Conservation (phyloP, 441 rosid genomes). For the Brassica hybrid region DNA sequence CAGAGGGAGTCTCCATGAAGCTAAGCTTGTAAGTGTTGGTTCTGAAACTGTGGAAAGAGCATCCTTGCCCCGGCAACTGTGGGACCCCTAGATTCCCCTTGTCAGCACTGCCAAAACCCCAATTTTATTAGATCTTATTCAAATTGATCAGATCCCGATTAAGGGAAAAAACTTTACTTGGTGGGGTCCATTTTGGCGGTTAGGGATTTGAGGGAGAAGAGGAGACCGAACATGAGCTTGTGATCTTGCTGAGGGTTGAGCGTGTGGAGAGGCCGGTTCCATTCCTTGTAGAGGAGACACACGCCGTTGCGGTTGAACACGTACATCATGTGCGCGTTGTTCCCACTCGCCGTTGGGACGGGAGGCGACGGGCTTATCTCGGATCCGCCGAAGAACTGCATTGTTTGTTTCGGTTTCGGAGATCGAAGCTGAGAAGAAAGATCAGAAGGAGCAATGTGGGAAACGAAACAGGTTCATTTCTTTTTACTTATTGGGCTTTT, state of each 20-base stretch:
- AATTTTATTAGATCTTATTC: too few species aligned
- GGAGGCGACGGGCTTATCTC: slow-evolving; percentile 90
- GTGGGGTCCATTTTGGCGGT: too few species aligned
- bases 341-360: slow-evolving; percentile 62
- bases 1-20: slow-evolving; percentile 96
- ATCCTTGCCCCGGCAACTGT: slow-evolving; percentile 90
- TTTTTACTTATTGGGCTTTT: not conserved
- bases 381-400: slow-evolving; percentile 96
- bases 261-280: slow-evolving; percentile 89
- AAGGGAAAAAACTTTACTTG: too few species aligned
- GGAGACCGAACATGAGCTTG: slow-evolving; percentile 93
- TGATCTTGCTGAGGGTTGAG: slow-evolving; percentile 84
- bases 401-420: slow-evolving; percentile 15
- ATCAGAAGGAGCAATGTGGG: not conserved
- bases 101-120: slow-evolving; percentile 51
- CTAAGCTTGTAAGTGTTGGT: slow-evolving; percentile 92
- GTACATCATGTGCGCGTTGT: slow-evolving; percentile 87
- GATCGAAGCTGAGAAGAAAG: not conserved
- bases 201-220: slow-evolving; percentile 61
- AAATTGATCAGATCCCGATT: too few species aligned
- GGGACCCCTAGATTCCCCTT: slow-evolving; percentile 91
- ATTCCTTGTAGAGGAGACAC: slow-evolving; percentile 85
- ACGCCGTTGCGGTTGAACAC: slow-evolving; percentile 79
- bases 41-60: slow-evolving; percentile 91
- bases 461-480: not conserved